A percentile compares a stretch with the other conserved stretches of the same genome.
Conservation (phyloP, 2,329 filamentous ascomycete genomes). For the Fusarium phyllophilum region DNA sequence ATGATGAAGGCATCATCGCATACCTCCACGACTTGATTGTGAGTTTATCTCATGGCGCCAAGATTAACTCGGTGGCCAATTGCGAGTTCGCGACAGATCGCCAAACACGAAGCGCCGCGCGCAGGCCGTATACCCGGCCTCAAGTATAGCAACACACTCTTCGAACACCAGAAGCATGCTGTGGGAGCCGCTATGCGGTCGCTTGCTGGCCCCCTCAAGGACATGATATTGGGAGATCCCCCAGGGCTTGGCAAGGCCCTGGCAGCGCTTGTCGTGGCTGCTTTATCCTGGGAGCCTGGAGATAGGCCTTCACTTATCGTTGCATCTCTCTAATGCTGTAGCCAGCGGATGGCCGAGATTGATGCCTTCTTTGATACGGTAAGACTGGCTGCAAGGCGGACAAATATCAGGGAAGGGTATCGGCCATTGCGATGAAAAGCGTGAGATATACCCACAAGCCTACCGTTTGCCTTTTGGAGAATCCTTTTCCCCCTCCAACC, state of each 20-base stretch:
- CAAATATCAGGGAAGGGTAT: not conserved
- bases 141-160: not conserved
- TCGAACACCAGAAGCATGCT: not conserved
- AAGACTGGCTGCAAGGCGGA: not conserved
- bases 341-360: not conserved
- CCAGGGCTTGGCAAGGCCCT: not conserved
- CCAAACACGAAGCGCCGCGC: not conserved
- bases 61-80: not conserved
- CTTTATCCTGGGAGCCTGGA: not conserved
- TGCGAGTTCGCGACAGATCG: not conserved
- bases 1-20: not conserved
- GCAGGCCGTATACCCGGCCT: no score
- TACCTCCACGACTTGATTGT: no score
- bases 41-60: no score
- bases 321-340: not conserved
- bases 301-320: not conserved
- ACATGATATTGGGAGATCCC: not conserved
- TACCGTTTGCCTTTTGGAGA: not conserved
- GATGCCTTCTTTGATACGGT: not conserved
- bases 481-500: not conserved
- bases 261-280: not conserved
- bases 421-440: not conserved
- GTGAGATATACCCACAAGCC: not conserved
- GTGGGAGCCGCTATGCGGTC: not conserved
- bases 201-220: not conserved